Evolutionary conservation across 1,139 yeast species (phyloP).

Genomic region (Dujonia santamariae): DNA sequence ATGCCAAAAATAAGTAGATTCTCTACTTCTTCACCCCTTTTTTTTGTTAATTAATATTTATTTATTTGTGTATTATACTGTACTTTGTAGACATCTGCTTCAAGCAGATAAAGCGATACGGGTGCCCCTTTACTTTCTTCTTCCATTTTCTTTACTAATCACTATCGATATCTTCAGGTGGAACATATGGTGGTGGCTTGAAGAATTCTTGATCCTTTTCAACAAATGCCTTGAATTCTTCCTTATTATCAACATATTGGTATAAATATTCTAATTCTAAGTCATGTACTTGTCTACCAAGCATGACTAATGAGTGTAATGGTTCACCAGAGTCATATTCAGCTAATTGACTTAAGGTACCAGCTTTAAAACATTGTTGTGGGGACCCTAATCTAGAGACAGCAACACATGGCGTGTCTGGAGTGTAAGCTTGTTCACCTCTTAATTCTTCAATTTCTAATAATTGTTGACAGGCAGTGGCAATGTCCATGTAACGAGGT

Average conservation of each 20-base stretch:
- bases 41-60: no score
- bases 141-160: slow-evolving; percentile 11
- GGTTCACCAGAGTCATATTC: slow-evolving; percentile 93
- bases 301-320: slow-evolving; percentile 81
- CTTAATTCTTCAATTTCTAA: slow-evolving; percentile 81
- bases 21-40: background rate
- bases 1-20: slow-evolving; percentile 15
- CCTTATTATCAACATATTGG: slow-evolving; percentile 70
- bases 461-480: slow-evolving; percentile 84
- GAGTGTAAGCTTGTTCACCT: slow-evolving; percentile 73
- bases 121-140: no score
- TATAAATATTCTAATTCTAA: slow-evolving; percentile 82
- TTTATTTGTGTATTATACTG: no score
- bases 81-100: no score
- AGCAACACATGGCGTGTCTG: slow-evolving; percentile 89
- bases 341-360: slow-evolving; percentile 69
- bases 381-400: slow-evolving; percentile 90
- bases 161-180: slow-evolving; percentile 30
- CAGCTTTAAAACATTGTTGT: slow-evolving; percentile 78
- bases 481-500: slow-evolving; percentile 92
- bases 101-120: no score
- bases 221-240: slow-evolving; percentile 56
- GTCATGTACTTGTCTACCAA: slow-evolving; percentile 94
- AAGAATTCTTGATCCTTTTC: slow-evolving; percentile 71
- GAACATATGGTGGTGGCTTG: slow-evolving; percentile 55